Evolutionary conservation across 2,329 filamentous ascomycete species (phyloP), one percentile per base, ranked within the genome.

Genomic region (Cladosporium sp.): DNA sequence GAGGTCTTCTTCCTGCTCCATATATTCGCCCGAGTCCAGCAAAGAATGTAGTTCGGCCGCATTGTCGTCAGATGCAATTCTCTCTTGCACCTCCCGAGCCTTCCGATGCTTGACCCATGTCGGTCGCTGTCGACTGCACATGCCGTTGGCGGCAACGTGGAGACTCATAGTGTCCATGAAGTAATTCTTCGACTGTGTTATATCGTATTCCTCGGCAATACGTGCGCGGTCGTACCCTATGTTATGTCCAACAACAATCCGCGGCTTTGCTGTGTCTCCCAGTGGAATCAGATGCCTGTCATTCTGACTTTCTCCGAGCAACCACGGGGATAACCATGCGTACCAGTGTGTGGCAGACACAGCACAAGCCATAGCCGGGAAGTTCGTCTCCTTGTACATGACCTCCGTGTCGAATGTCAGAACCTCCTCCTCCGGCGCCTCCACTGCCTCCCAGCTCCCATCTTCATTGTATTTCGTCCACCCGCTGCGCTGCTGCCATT

Each of bases 41-140:
- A 96, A 70, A 40, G 81, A 75, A 2, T 84, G 80, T 19, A 96
- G 70, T 56, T 93, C 87, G 6, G 82, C 72, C 48, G 85, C 85
- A 13, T 86, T 80, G 3, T 84, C 85, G 49, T 89, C 80, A 43
- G 77, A 84, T 4, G 87, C 81, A 42, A 92, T 83, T 62, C 85
- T 87, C 55, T 96, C 91, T 43, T 89, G 78, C 40, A 92, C 63
- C 64, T 97, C 92, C 52, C 86, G 80, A 57, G 86, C 89, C 72
- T 99, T 99, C 66, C 89, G 88, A 68, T 96, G 89, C 68, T 89
- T 95, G 85, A 96, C 90, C 93, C 93, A 99, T 0, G 89, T 96
- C 7, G 95, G 93, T 43, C 93, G 82, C 68, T 99, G 93, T 58
- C 88, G 85, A 18, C 93, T 97, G 70, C 93, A 99, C 93, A 99